These are phyloP conservation scores for Colletotrichum sp. DNA, from an alignment of 2,329 filamentous ascomycete species.

Conservation along the genomic window DNA sequence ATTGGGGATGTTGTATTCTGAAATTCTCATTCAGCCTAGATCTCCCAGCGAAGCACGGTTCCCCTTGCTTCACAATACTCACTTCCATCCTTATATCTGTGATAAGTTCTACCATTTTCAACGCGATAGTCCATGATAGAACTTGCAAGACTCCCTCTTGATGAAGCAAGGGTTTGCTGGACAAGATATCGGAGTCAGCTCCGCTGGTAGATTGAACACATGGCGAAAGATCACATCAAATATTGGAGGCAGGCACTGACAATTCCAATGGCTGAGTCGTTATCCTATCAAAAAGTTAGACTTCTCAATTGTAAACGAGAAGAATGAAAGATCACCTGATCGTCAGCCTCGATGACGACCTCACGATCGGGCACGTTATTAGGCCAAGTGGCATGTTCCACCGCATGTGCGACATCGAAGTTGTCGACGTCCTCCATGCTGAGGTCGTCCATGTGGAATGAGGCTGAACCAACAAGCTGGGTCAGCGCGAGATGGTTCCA, in stretches of 20 bases:
- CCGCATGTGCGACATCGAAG: background rate
- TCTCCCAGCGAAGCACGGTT: background rate
- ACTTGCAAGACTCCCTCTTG: slow-evolving; percentile 35
- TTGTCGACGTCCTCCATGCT: background rate
- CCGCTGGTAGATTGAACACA: background rate
- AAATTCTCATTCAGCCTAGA: background rate
- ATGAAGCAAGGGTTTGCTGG: slow-evolving; percentile 8
- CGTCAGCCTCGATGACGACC: background rate
- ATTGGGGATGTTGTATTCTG: background rate
- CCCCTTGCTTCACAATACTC: background rate
- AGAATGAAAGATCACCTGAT: background rate
- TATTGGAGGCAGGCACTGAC: background rate
- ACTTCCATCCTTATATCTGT: slow-evolving; percentile 24
- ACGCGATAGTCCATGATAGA: slow-evolving; percentile 27
- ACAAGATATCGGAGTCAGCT: background rate
- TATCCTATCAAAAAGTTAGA: background rate
- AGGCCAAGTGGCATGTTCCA: background rate
- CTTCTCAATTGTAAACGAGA: background rate
- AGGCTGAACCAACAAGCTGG: background rate
- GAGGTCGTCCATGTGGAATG: background rate
- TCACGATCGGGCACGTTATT: background rate
- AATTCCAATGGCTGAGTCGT: background rate
- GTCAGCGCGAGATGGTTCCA: background rate
- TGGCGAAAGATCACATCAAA: background rate
- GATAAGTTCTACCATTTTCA: slow-evolving; percentile 12